Evolutionary conservation across 768 basidiomycete species (phyloP).

Genomic region (Lepiota subincarnata): DNA sequence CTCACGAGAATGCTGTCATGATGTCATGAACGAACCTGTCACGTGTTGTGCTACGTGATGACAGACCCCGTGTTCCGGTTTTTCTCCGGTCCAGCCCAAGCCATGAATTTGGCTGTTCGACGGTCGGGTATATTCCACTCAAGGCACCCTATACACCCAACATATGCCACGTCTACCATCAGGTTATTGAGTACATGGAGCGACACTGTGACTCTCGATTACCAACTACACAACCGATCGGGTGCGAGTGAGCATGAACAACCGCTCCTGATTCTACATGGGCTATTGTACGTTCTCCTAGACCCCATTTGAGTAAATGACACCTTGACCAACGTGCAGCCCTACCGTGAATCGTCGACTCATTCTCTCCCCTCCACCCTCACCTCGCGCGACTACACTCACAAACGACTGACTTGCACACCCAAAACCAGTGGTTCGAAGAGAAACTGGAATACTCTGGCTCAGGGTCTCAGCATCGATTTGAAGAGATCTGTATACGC

Average conservation of each 20-base stretch:
- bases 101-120: no score
- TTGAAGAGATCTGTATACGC: slow-evolving; percentile 69
- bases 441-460: slow-evolving; percentile 83
- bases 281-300: slow-evolving; percentile 52
- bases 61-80: no score
- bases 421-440: slow-evolving; percentile 67
- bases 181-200: neutral
- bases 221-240: neutral
- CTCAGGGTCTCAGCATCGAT: slow-evolving; percentile 62
- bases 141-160: no score
- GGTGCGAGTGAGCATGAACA: slow-evolving; percentile 22
- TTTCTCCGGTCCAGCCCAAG: no score
- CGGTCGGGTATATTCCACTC: no score
- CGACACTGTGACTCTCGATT: neutral
- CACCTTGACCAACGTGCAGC: slow-evolving; percentile 5
- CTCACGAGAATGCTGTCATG: no score
- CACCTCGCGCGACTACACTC: no score
- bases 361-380: no score
- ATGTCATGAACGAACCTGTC: no score
- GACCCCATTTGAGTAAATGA: neutral
- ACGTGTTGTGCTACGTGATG: no score
- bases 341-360: neutral
- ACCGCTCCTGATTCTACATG: slow-evolving; percentile 58
- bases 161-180: no score
- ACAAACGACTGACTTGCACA: neutral